Evolutionary conservation across 2,329 filamentous ascomycete species (phyloP).

Genomic region (Neophaeococcomyces mojaviensis): DNA sequence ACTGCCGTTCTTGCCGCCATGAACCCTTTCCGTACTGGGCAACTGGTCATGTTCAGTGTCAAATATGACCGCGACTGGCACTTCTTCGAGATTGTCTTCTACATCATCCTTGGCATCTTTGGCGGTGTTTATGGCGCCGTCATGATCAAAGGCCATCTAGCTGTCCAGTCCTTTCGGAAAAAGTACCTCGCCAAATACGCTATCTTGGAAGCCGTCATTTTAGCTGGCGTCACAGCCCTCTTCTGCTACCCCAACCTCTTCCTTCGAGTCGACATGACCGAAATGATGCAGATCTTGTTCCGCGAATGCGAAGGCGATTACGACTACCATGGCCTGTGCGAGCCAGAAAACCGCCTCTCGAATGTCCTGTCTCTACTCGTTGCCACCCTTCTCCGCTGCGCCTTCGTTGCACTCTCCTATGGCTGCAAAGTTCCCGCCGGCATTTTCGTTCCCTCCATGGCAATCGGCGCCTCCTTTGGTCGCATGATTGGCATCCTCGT

Average conservation of each 20-base stretch:
- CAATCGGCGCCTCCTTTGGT: slow-evolving; percentile 88
- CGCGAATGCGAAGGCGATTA: slow-evolving; percentile 83
- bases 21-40: slow-evolving; percentile 95
- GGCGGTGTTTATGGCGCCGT: slow-evolving; percentile 93
- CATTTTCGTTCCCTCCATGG: slow-evolving; percentile 98
- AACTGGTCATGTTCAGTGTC: slow-evolving; percentile 98
- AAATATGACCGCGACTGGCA: slow-evolving; percentile 95
- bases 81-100: slow-evolving; percentile 92
- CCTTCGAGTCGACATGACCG: slow-evolving; percentile 93
- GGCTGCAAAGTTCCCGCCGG: slow-evolving; percentile 96
- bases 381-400: slow-evolving; percentile 71
- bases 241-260: slow-evolving; percentile 98
- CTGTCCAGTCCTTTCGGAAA: slow-evolving; percentile 85
- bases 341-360: slow-evolving; percentile 62
- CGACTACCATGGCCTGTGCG: slow-evolving; percentile 84
- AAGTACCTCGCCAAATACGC: slow-evolving; percentile 80
- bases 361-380: slow-evolving; percentile 72
- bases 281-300: slow-evolving; percentile 98
- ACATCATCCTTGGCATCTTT: slow-evolving; percentile 82
- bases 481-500: slow-evolving; percentile 91
- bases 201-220: slow-evolving; percentile 73
- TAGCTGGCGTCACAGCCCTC: slow-evolving; percentile 76
- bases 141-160: slow-evolving; percentile 95
- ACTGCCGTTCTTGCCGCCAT: slow-evolving; percentile 88
- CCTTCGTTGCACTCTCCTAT: slow-evolving; percentile 90